Evolutionary conservation across 192 early-diverging fungal genomes (phyloP), one percentile per base, ranked within the genome.

Genomic region (Jimgerdemannia lactiflua): DNA sequence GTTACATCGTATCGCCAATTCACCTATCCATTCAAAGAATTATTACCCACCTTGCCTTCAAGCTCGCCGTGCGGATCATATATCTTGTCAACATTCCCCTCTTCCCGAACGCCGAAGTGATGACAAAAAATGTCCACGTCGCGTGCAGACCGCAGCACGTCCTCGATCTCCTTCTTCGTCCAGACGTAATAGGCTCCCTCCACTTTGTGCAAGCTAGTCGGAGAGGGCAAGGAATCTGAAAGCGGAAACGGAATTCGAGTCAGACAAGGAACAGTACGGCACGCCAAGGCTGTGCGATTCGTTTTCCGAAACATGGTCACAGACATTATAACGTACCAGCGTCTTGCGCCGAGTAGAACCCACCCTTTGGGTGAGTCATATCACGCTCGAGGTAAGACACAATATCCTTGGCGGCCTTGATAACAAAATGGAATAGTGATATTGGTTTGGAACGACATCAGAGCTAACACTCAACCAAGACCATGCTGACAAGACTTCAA

Each of bases 171-270:
- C 19, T 69, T 71, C 39, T 72, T 43, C 67, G 81, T 80, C 90
- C 90, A 91, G 3, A 89, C 88, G 19, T 80, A 86, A 76, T 90
- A 91, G 3, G 90, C 90, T 1, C 90, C 90, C 82, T 91, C 90
- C 84, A 59, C 49, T 59, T 59, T 59, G 14, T 59, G 49, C 6
- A 59, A 6, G 49, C 49, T 59, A 14, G 6, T 14, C 8, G 49
- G 14, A 10, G 49, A 10, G 49, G 14, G 49, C 8, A 59, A 14
- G 49, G 49, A 59, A 59, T 59, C 49, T 59, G 49, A 14, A 59
- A 0, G 2, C 49, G 49, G 8, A 59, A 59, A 59, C 14, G 49
- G 49, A 59, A 59, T 59, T 10, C 14, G 6, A 59, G 49, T 59
- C 6, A 59, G 49, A 6, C 6, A 59, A 6, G 49, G 2, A 14